phyloP scores from a whole-genome alignment of 75 land plant species.

The Picea glauca region DNA sequence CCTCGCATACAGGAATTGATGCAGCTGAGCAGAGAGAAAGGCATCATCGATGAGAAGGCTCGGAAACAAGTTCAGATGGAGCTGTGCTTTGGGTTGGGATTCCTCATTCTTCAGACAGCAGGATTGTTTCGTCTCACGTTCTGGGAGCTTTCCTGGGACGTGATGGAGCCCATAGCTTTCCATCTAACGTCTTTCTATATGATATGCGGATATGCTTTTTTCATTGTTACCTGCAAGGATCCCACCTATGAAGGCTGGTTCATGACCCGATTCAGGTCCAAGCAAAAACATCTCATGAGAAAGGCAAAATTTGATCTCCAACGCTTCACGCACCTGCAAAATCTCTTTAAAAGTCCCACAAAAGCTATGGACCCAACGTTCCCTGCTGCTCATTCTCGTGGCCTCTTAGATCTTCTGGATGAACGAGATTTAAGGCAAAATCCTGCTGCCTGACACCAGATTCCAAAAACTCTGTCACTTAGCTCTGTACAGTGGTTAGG shows the following conservation, averaged over 20 bases:
- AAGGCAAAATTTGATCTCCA: conserved; percentile 32
- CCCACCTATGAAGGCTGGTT: conserved; percentile 63
- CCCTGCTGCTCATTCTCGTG: too few relatives aligned
- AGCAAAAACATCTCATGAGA: conserved; percentile 41
- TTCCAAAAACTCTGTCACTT: too few relatives aligned
- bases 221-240: conserved; percentile 51
- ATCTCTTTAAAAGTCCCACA: too few relatives aligned
- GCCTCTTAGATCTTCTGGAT: too few relatives aligned
- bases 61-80: conserved; percentile 39
- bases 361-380: too few relatives aligned
- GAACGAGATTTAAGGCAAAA: too few relatives aligned
- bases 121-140: conserved; percentile 67
- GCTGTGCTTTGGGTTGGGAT: conserved; percentile 55
- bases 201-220: conserved; percentile 68
- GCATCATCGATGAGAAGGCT: conserved; percentile 46
- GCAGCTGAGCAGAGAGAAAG: conserved; percentile 44
- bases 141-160: conserved; percentile 86
- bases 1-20: conserved; percentile 47
- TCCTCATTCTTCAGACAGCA: conserved; percentile 44
- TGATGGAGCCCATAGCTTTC: conserved; percentile 84
- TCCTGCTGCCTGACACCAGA: too few relatives aligned
- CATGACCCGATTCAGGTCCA: conserved; percentile 51
- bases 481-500: too few relatives aligned
- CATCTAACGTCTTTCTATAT: conserved; percentile 50
- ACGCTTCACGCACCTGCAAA: conserved; percentile 37